Base-by-base conservation (phyloP, 2,329 filamentous ascomycete genomes). In the Verticillium longisporum region DNA sequence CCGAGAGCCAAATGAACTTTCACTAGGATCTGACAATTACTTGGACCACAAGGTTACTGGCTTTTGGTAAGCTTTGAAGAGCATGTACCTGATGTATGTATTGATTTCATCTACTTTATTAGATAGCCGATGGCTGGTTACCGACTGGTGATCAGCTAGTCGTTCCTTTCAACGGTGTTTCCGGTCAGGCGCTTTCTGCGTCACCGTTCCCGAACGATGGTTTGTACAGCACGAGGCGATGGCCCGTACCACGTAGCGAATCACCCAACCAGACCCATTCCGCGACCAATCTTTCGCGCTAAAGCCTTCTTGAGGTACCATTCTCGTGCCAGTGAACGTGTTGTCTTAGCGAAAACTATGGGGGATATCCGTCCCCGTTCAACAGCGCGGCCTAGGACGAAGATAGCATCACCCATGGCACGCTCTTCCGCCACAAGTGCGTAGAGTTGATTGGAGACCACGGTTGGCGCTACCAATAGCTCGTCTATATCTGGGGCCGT, bases 381-480 rank as follows among this genome's bases (percentile, higher is more conserved):
- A 21, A 94, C 82, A 1, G 88, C 91, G 61, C 88, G 79, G 1
- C 89, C 89, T 14, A 96, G 78, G 64, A 92, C 88, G 70, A 95
- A 96, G 64, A 98, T 86, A 2, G 92, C 90, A 72, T 97, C 94
- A 36, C 89, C 89, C 56, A 96, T 83, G 2, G 90, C 92, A 66
- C 89, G 83, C 76, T 97, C 94, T 71, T 99, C 95, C 1, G 92
- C 92, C 33, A 93, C 91, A 1, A 96, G 80, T 56, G 88, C 87
- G 74, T 98, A 99, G 26, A 99, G 78, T 78, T 99, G 95, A 66
- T 94, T 93, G 0, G 90, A 91, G 4, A 97, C 95, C 1, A 97
- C 89, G 0, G 92, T 97, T 1, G 94, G 92, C 3, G 93, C 92
- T n/a, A 97, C 91, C 2, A 99, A 80, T 37, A 98, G 83, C 63